A percentile compares a stretch with the other conserved stretches of the same genome.
These are phyloP conservation scores for Glarea lozoyensis DNA, from an alignment of 495 filamentous ascomycete genomes.

Conservation along the genomic window DNA sequence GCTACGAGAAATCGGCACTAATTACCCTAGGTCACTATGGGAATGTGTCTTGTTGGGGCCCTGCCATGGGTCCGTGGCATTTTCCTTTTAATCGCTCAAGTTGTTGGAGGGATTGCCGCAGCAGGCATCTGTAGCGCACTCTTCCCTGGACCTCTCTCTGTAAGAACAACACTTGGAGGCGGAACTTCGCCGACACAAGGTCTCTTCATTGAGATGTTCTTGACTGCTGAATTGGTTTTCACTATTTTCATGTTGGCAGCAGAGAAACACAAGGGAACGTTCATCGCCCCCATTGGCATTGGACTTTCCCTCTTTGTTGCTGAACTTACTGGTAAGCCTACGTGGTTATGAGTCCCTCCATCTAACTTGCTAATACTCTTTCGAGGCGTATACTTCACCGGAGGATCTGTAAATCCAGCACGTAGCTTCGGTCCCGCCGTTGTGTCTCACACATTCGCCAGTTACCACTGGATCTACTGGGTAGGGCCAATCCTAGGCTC, in stretches of 20 bases:
- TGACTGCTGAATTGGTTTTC: slow-evolving; percentile 43
- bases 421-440: slow-evolving; percentile 64
- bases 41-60: slow-evolving; percentile 46
- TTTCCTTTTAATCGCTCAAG: slow-evolving; percentile 43
- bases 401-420: slow-evolving; percentile 66
- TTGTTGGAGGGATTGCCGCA: slow-evolving; percentile 48
- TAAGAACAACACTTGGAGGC: slow-evolving; percentile 30
- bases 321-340: slow-evolving; percentile 31
- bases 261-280: slow-evolving; percentile 44
- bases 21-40: slow-evolving; percentile 40
- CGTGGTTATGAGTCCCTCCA: not conserved
- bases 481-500: slow-evolving; percentile 37
- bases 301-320: slow-evolving; percentile 43
- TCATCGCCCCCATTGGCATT: slow-evolving; percentile 46
- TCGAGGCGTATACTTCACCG: slow-evolving; percentile 58
- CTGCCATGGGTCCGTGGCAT: slow-evolving; percentile 37
- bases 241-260: slow-evolving; percentile 49
- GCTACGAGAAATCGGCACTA: slow-evolving; percentile 18
- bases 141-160: slow-evolving; percentile 39
- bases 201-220: slow-evolving; percentile 47
- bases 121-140: slow-evolving; percentile 41
- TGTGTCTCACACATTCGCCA: slow-evolving; percentile 51
- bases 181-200: slow-evolving; percentile 39
- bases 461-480: slow-evolving; percentile 66
- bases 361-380: not conserved